These are phyloP conservation scores for Decorospora gaudefroyi DNA, from an alignment of 2,329 filamentous ascomycete genomes.

Conservation along the genomic window DNA sequence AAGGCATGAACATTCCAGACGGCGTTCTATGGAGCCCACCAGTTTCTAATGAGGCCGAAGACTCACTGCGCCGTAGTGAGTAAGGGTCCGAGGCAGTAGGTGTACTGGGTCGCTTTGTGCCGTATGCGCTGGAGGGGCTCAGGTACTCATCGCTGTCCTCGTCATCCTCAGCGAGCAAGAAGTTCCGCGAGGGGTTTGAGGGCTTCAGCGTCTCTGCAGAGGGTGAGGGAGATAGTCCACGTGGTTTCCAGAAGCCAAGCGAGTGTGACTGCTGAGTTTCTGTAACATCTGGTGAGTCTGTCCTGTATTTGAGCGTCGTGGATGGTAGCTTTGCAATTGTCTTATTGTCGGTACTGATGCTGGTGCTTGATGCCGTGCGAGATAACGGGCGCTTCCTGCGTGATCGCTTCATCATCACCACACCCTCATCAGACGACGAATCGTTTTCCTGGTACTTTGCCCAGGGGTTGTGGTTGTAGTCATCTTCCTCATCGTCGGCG, in stretches of 20 bases:
- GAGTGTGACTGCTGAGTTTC: constrained; percentile 54
- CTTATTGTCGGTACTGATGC: constrained; percentile 68
- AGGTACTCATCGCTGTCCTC: constrained; percentile 52
- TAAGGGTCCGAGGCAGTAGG: constrained; percentile 41
- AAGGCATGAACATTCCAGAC: constrained; percentile 91
- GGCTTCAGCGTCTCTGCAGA: constrained; percentile 83
- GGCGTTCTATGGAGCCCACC: constrained; percentile 73
- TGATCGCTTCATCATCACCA: constrained; percentile 79
- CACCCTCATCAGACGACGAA: constrained; percentile 70
- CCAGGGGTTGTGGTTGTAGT: constrained; percentile 49
- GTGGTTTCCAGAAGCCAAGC: constrained; percentile 52
- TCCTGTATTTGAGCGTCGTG: constrained; percentile 82
- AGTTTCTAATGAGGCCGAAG: constrained; percentile 26
- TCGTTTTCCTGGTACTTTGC: constrained; percentile 53
- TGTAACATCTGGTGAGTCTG: constrained; percentile 72
- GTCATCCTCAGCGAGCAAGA: constrained; percentile 65
- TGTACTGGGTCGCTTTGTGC: constrained; percentile 41
- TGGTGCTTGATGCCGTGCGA: constrained; percentile 61
- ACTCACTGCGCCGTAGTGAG: constrained; percentile 22
- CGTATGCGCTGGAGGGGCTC: constrained; percentile 49
- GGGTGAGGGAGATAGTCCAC: constrained; percentile 68
- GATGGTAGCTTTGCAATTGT: constrained; percentile 87
- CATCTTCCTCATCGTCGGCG: constrained; percentile 67
- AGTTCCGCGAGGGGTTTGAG: constrained; percentile 66
- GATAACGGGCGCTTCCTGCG: constrained; percentile 54